Evolutionary conservation across 345 rosid genomes (phyloP).

Genomic region (Linum usitatissimum): DNA sequence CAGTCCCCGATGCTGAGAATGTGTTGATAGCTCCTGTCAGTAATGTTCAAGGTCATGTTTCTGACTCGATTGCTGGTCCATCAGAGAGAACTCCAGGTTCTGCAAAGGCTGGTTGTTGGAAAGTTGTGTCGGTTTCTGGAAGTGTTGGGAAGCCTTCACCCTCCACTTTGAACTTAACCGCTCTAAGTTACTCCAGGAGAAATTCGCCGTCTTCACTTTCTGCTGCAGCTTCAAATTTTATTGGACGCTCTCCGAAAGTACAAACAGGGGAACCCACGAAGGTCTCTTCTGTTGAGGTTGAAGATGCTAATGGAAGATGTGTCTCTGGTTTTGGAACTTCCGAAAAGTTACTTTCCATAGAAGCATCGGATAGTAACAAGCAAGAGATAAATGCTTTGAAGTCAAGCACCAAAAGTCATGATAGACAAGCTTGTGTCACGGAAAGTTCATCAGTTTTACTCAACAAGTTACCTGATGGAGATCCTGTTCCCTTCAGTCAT

Average conservation of each 20-base stretch:
- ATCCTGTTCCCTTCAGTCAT: constrained; percentile 12
- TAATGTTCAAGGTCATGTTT: constrained; percentile 15
- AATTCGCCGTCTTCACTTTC: constrained; percentile 30
- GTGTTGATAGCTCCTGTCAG: constrained; percentile 23
- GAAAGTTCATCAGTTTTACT: constrained; percentile 17
- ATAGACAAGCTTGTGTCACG: constrained; percentile 18
- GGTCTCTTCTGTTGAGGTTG: constrained; percentile 21
- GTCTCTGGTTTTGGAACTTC: constrained; percentile 22
- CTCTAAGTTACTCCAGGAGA: constrained; percentile 40
- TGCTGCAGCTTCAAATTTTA: constrained; percentile 22
- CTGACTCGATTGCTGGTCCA: constrained; percentile 10
- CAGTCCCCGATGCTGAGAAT: constrained; percentile 19
- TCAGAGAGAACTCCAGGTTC: constrained; percentile 26
- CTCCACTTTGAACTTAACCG: constrained; percentile 17
- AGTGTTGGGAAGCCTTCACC: constrained; percentile 23
- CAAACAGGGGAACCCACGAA: constrained; percentile 13
- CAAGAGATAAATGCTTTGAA: constrained; percentile 24
- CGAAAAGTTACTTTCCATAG: constrained; percentile 15
- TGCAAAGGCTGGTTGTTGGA: constrained; percentile 10
- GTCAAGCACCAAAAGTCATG: constrained; percentile 19
- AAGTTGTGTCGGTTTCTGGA: constrained; percentile 18
- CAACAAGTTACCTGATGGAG: constrained; percentile 13
- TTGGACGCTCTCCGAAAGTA: constrained; percentile 19
- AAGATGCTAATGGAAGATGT: constrained; percentile 15
- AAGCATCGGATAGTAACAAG: constrained; percentile 25